Evolutionary conservation across 2,329 filamentous ascomycete species (phyloP).

Genomic region (Colletotrichum abscissum): DNA sequence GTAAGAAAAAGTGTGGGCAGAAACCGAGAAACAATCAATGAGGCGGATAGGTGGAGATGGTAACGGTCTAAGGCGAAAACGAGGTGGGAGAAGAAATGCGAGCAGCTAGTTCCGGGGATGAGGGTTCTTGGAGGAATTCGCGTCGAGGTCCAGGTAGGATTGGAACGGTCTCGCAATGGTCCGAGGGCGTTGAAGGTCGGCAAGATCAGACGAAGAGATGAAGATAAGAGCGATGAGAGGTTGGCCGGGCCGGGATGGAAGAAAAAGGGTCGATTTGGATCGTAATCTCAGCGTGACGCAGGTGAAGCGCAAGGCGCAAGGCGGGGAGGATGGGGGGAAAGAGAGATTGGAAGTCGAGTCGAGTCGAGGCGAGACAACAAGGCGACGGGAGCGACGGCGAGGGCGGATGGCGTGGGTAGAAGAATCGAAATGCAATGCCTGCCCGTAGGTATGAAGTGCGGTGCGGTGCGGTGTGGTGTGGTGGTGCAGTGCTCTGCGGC

Average conservation of each 20-base stretch:
- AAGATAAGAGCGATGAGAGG: background rate
- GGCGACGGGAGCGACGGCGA: background rate
- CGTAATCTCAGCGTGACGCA: background rate
- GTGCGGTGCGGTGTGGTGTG: too few species aligned
- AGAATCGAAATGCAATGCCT: background rate
- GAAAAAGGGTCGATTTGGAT: constrained; percentile 1
- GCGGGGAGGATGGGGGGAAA: background rate
- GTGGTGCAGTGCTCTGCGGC: too few species aligned
- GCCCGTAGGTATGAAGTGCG: background rate
- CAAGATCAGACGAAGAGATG: constrained; percentile 25
- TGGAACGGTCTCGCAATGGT: constrained; percentile 8
- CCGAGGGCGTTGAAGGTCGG: constrained; percentile 23
- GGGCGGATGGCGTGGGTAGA: constrained; percentile 9
- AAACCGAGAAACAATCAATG: background rate
- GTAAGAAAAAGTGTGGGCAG: background rate
- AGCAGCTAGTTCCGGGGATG: background rate
- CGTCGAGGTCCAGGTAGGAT: background rate
- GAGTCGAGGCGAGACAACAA: background rate
- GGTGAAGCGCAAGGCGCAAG: background rate
- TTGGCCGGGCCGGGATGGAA: constrained; percentile 3
- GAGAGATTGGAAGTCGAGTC: background rate
- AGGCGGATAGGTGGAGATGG: background rate
- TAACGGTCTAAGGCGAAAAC: constrained; percentile 9
- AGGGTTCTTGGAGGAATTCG: constrained; percentile 1
- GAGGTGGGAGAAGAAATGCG: background rate